Percentiles rank a stretch among this genome's conserved stretches.
phyloP scores from a whole-genome alignment of 805 yeast genomes.

The Ogataea allantospora region DNA sequence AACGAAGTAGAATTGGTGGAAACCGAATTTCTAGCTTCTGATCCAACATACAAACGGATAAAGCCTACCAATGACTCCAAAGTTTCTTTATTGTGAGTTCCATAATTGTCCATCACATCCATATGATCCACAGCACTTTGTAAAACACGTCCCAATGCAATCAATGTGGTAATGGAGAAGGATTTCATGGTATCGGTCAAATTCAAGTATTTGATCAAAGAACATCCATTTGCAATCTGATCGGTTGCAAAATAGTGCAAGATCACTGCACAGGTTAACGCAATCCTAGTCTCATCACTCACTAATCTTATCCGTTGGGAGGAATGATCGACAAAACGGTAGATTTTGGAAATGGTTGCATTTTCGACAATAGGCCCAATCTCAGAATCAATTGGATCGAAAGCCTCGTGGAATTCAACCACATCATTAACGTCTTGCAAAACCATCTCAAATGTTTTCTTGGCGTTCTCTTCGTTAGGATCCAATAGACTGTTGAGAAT shows the following conservation, averaged over 20 bases:
- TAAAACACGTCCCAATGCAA: too few species aligned
- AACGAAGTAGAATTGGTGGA: not conserved
- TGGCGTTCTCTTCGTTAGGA: slow-evolving; percentile 21
- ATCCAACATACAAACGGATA: slow-evolving; percentile 27
- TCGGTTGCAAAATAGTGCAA: slow-evolving; percentile 27
- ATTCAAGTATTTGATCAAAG: slow-evolving; percentile 27
- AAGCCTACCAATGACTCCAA: slow-evolving; percentile 25
- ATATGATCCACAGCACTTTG: slow-evolving; percentile 22
- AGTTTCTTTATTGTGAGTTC: slow-evolving; percentile 13
- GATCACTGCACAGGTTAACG: slow-evolving; percentile 31
- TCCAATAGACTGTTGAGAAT: slow-evolving; percentile 29
- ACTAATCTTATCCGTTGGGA: slow-evolving; percentile 21
- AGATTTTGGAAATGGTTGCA: slow-evolving; percentile 16
- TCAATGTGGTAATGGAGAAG: slow-evolving; percentile 28
- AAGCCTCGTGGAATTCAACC: slow-evolving; percentile 21
- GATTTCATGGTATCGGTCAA: slow-evolving; percentile 20
- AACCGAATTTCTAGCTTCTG: not conserved
- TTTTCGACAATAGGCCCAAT: slow-evolving; percentile 5
- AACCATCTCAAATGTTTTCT: slow-evolving; percentile 27
- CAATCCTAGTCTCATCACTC: slow-evolving; percentile 31
- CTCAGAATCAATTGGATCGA: slow-evolving; percentile 4
- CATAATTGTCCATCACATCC: slow-evolving; percentile 13
- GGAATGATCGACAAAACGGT: slow-evolving; percentile 11
- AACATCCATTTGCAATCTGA: slow-evolving; percentile 22
- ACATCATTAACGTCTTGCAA: slow-evolving; percentile 23